Evolutionary conservation across 371 early-diverging fungal species (phyloP).

Genomic region (Haplosporangium sp.): DNA sequence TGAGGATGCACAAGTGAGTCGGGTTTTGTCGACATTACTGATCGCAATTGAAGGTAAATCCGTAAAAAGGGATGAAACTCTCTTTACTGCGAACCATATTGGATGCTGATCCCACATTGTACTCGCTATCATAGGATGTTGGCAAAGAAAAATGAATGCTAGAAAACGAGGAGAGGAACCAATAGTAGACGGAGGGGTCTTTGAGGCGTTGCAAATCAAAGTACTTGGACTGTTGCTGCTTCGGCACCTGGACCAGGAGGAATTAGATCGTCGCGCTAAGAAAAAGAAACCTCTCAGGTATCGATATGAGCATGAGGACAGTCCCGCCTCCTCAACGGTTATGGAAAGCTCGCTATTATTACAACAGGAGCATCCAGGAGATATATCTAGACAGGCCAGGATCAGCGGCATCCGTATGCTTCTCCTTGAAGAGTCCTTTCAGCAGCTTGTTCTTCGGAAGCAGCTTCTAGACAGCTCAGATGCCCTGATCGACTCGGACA

Average conservation of each 20-base stretch:
- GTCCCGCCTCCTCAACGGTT: neutral
- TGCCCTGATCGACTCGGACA: neutral
- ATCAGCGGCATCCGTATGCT: conserved; percentile 35
- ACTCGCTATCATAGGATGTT: conserved; percentile 20
- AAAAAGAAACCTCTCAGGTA: conserved; percentile 41
- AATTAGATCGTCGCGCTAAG: conserved; percentile 39
- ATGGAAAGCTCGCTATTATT: neutral
- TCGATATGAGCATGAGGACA: conserved; percentile 16
- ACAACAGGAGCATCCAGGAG: conserved; percentile 1
- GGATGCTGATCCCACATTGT: no score
- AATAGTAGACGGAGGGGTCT: conserved; percentile 11
- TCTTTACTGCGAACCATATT: neutral
- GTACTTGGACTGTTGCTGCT: conserved; percentile 31
- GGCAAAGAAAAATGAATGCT: conserved; percentile 22
- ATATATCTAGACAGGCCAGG: conserved; percentile 30
- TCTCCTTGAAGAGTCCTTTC: conserved; percentile 31
- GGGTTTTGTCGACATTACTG: conserved; percentile 14
- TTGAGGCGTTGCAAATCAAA: conserved; percentile 35
- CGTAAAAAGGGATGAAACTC: neutral
- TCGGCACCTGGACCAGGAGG: conserved; percentile 47
- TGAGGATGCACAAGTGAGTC: conserved; percentile 17
- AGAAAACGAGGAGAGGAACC: neutral
- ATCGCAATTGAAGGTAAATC: conserved; percentile 28
- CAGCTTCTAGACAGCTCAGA: neutral
- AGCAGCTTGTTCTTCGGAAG: conserved; percentile 14